Percentiles rank a stretch among this genome's conserved stretches.
phyloP scores from a whole-genome alignment of 106 monocot species.

The Cymbidium sinense region DNA sequence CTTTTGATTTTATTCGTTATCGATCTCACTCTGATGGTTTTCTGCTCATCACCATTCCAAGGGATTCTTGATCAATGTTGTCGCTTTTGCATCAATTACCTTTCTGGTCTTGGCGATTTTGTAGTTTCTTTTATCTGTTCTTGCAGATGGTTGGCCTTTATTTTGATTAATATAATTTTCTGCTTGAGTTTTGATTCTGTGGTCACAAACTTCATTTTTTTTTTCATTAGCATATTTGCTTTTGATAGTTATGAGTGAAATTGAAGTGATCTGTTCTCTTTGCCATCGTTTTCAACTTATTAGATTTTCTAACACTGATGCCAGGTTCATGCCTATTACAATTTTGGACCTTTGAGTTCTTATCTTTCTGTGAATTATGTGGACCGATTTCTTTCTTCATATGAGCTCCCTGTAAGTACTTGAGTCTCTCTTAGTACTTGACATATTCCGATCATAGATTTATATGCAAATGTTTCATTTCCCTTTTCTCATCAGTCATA shows the following conservation, averaged over 20 bases:
- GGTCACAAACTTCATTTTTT: neutral
- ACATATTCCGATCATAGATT: neutral
- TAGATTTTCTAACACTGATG: neutral
- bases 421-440: neutral
- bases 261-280: neutral
- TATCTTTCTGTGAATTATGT: constrained; percentile 75
- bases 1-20: neutral
- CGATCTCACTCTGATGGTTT: neutral
- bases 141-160: neutral
- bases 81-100: neutral
- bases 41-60: neutral
- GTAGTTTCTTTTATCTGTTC: neutral
- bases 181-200: neutral
- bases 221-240: too few relatives aligned
- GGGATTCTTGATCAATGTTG: neutral
- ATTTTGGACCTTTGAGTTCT: constrained; percentile 66
- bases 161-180: neutral
- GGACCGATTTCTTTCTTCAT: constrained; percentile 74
- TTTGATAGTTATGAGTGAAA: neutral
- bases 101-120: neutral
- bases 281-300: neutral
- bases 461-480: neutral
- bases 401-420: constrained; percentile 77
- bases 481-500: neutral
- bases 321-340: constrained; percentile 71